phyloP scores from a whole-genome alignment of 306 rosid genomes.

The Dryas octopetala region DNA sequence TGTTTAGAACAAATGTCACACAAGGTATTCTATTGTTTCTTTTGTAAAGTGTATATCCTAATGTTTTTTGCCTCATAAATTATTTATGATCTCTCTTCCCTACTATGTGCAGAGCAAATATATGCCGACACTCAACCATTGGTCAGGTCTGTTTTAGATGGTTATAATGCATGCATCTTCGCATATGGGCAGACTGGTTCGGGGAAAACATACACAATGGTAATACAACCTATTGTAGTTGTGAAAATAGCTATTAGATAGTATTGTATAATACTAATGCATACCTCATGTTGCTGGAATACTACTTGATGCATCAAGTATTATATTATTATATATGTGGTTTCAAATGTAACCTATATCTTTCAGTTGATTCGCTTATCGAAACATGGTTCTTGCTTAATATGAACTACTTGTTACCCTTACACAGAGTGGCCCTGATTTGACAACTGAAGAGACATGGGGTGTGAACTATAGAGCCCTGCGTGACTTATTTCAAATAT shows the following conservation, averaged over 20 bases:
- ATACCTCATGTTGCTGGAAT: too few relatives aligned
- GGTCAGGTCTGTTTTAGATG: constrained; percentile 85
- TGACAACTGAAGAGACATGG: constrained; percentile 82
- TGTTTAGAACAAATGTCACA: constrained; percentile 75
- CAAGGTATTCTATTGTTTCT: constrained; percentile 57
- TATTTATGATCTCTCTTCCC: constrained; percentile 23
- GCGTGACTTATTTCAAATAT: constrained; percentile 82
- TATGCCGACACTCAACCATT: constrained; percentile 75
- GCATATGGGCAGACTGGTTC: constrained; percentile 99
- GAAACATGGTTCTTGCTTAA: neutral
- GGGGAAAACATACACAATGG: constrained; percentile 98
- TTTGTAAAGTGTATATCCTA: neutral
- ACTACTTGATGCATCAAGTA: too few relatives aligned
- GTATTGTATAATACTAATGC: too few relatives aligned
- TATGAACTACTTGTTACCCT: neutral
- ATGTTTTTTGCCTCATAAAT: constrained; percentile 13
- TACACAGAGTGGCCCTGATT: constrained; percentile 89
- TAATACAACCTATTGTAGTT: constrained; percentile 26
- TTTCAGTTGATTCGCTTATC: neutral
- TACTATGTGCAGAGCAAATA: constrained; percentile 76
- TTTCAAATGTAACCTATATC: neutral
- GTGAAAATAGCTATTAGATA: neutral
- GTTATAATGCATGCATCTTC: constrained; percentile 89
- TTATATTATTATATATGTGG: neutral
- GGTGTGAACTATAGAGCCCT: constrained; percentile 94